Conservation (phyloP, 2,329 filamentous ascomycete genomes). For the Neofusicoccum umdonicola region DNA sequence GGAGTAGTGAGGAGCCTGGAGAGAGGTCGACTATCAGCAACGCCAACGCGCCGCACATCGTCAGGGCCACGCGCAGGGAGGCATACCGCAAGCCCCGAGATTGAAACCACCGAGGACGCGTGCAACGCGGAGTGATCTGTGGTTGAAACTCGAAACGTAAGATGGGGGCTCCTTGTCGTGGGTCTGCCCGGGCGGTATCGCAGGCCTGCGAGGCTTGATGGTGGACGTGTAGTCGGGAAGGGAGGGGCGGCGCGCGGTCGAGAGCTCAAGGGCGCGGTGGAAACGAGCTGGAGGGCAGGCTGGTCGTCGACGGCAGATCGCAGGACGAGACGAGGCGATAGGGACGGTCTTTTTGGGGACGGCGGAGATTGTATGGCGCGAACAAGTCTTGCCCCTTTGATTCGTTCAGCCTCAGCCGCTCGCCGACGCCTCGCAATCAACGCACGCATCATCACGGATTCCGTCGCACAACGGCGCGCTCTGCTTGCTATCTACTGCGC, state of each 20-base stretch:
- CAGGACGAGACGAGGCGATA: slow-evolving; percentile 9
- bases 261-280: not conserved
- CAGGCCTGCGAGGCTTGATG: too few relatives aligned
- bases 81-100: slow-evolving; percentile 32
- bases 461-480: slow-evolving; percentile 5
- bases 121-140: slow-evolving; percentile 34
- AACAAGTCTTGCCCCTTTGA: slow-evolving; percentile 16
- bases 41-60: slow-evolving; percentile 19
- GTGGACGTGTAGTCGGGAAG: slow-evolving; percentile 4
- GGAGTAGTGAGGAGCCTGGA: slow-evolving; percentile 30
- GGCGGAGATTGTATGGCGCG: slow-evolving; percentile 18
- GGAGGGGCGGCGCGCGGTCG: slow-evolving; percentile 7
- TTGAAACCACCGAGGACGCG: slow-evolving; percentile 27
- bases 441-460: slow-evolving; percentile 11
- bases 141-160: slow-evolving; percentile 37
- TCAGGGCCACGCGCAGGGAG: slow-evolving; percentile 21
- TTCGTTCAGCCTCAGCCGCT: slow-evolving; percentile 15
- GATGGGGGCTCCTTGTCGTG: slow-evolving; percentile 17
- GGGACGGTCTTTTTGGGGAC: slow-evolving; percentile 13
- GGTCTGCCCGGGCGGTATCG: not conserved
- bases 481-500: not conserved
- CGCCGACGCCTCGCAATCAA: slow-evolving; percentile 14
- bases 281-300: slow-evolving; percentile 14
- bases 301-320: slow-evolving; percentile 7
- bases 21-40: slow-evolving; percentile 29